A percentile compares a stretch with the other conserved stretches of the same genome.
Conservation (phyloP, 164 flowering plant species). For the Macadamia tetraphylla region DNA sequence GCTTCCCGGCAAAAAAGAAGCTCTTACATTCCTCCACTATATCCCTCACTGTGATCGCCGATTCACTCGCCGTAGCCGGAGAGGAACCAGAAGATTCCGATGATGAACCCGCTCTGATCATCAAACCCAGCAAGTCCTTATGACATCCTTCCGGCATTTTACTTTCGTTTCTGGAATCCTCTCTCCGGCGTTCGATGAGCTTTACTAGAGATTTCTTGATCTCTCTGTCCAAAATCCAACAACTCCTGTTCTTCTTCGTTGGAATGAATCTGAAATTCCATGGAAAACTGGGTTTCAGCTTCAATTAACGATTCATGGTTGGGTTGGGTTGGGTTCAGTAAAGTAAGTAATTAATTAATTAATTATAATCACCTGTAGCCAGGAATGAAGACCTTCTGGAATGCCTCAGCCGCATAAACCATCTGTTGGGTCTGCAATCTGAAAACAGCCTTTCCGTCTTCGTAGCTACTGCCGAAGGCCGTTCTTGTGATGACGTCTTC, state of each 20-base stretch:
- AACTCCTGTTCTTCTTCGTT: constrained; percentile 54
- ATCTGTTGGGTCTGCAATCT: constrained; percentile 75
- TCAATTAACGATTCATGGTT: too few relatives aligned
- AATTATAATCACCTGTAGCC: constrained; percentile 54
- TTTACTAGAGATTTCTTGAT: constrained; percentile 52
- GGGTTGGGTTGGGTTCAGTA: background rate
- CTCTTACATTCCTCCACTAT: constrained; percentile 95
- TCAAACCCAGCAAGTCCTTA: constrained; percentile 60
- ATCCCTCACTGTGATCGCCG: constrained; percentile 52
- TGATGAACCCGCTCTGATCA: constrained; percentile 41
- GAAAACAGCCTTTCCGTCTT: constrained; percentile 75
- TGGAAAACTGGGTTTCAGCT: background rate
- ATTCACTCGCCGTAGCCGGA: constrained; percentile 1
- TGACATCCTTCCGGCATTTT: constrained; percentile 12
- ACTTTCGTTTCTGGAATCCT: background rate
- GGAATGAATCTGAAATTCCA: constrained; percentile 57
- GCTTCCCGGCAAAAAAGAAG: constrained; percentile 95
- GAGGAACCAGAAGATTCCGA: background rate
- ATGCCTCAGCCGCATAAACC: constrained; percentile 71
- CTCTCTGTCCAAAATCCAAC: constrained; percentile 75
- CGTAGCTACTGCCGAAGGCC: constrained; percentile 79
- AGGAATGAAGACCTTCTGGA: constrained; percentile 74
- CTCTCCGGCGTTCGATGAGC: constrained; percentile 46
- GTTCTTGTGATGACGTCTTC: constrained; percentile 75
- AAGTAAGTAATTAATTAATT: constrained; percentile 2